phyloP scores from a whole-genome alignment of 441 rosid species.

The Lepidium campestre region DNA sequence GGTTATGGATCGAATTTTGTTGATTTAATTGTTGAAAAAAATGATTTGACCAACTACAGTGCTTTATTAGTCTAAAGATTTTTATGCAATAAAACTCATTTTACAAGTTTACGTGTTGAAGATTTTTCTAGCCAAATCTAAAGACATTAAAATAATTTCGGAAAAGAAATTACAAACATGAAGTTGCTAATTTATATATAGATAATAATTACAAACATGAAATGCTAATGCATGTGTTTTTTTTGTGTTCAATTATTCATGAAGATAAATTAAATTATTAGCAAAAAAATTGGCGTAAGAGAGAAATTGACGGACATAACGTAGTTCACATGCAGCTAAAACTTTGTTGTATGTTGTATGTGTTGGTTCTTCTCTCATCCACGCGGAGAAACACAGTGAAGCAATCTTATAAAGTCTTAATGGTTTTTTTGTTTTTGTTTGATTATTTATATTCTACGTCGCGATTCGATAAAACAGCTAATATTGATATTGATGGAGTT shows the following conservation, averaged over 20 bases:
- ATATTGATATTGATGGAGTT: background rate
- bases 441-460: background rate
- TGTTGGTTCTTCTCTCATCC: conserved; percentile 11
- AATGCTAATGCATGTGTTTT: background rate
- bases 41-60: no score
- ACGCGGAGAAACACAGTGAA: conserved; percentile 20
- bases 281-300: background rate
- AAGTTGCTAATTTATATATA: background rate
- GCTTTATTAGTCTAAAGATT: no score
- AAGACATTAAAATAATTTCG: background rate
- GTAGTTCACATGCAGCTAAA: conserved; percentile 35
- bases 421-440: background rate
- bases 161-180: background rate
- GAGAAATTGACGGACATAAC: conserved; percentile 32
- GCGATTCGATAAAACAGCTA: background rate
- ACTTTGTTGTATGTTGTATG: background rate
- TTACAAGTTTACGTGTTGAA: no score
- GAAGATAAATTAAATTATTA: conserved; percentile 3
- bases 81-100: background rate
- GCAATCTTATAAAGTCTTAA: background rate
- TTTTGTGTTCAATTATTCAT: background rate
- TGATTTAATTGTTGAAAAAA: no score
- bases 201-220: background rate
- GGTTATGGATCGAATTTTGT: no score
- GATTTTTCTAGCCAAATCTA: no score